phyloP scores from a whole-genome alignment of 768 basidiomycete genomes.

The Tulasnella sp. region DNA sequence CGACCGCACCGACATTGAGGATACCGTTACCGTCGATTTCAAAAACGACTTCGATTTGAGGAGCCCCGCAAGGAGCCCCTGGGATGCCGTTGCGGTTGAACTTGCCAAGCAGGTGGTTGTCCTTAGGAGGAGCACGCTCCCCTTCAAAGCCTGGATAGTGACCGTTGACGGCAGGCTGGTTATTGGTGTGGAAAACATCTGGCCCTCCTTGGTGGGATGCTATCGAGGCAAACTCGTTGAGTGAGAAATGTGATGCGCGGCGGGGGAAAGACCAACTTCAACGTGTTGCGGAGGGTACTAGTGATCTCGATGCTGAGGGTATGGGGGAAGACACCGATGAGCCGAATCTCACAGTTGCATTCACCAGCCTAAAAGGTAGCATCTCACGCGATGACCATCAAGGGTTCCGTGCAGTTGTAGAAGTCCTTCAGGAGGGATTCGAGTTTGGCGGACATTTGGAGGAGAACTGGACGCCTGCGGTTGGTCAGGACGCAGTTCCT shows the following conservation, averaged over 20 bases:
- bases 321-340: constrained; percentile 95
- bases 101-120: constrained; percentile 98
- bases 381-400: constrained; percentile 97
- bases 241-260: too few relatives aligned
- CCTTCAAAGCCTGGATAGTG: constrained; percentile 47
- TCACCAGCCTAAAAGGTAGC: constrained; percentile 97
- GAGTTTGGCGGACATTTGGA: too few relatives aligned
- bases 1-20: constrained; percentile 86
- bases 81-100: constrained; percentile 91
- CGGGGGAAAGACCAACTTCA: constrained; percentile 34
- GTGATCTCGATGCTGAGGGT: constrained; percentile 99
- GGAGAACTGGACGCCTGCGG: constrained; percentile 96
- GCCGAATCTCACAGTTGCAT: constrained; percentile 82
- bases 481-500: constrained; percentile 94
- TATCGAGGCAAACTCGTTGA: background rate
- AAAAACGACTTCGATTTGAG: constrained; percentile 95
- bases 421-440: too few relatives aligned
- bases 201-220: constrained; percentile 91
- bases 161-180: constrained; percentile 85
- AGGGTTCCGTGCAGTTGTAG: constrained; percentile 94
- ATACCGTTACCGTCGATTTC: constrained; percentile 95
- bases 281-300: constrained; percentile 91
- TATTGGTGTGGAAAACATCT: constrained; percentile 90
- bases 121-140: constrained; percentile 82
- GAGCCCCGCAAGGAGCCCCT: constrained; percentile 91